Evolutionary conservation across 2,329 filamentous ascomycete genomes (phyloP).

Genomic region (Colletotrichum eremochloae): DNA sequence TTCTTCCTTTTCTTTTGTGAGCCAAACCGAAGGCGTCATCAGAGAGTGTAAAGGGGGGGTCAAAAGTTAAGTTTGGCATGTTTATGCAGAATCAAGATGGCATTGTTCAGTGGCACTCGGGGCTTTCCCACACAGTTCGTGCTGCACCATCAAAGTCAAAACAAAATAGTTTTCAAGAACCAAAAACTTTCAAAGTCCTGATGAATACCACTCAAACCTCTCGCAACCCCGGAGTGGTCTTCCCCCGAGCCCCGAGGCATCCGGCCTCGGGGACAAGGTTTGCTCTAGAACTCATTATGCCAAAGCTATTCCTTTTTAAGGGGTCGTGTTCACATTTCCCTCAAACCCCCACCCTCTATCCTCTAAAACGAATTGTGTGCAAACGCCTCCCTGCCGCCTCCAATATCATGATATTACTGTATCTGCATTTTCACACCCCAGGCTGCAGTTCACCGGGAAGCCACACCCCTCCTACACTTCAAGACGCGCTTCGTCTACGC

Average conservation of each 20-base stretch:
- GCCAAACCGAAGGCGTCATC: not conserved
- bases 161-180: too few species aligned
- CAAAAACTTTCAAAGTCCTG: not conserved
- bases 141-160: not conserved
- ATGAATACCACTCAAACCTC: not conserved
- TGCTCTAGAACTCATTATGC: not conserved
- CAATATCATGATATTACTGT: not conserved
- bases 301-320: not conserved
- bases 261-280: too few species aligned
- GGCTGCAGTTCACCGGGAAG: slow-evolving; percentile 5
- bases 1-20: not conserved
- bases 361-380: not conserved
- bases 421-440: not conserved
- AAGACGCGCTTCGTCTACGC: not conserved
- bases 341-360: not conserved
- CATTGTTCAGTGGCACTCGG: not conserved
- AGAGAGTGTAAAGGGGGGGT: not conserved
- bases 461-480: not conserved
- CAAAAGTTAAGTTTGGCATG: too few species aligned
- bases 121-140: too few species aligned
- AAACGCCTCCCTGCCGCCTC: not conserved
- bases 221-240: not conserved
- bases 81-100: not conserved
- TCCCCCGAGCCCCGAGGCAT: too few species aligned
- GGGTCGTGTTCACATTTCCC: not conserved